Evolutionary conservation across 257 asterid genomes (phyloP), one percentile per base, ranked within the genome.

Genomic region (Linaria vulgaris): DNA sequence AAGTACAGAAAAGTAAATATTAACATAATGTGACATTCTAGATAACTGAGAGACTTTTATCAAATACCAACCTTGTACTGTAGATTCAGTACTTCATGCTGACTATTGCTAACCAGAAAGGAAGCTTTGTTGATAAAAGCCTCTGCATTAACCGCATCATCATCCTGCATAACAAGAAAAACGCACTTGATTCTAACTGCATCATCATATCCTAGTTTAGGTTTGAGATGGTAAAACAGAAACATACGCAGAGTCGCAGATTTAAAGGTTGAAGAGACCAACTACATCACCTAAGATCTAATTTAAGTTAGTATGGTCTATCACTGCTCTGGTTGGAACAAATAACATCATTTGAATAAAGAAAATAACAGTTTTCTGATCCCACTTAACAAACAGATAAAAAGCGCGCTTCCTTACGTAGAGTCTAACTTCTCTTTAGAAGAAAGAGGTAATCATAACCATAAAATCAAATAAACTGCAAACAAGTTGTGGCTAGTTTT

Each of bases 71-170:
- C 99, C 99, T 90, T 94, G 82, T 94, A 90, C 61, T 90, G 96
- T 75, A 94, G 73, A 83, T 88, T 85, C 84, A 94, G 71, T 52
- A 83, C 97, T 79, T 94, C 97, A 24, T 90, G 95, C 68, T 77
- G 88, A 76, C 96, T 86, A 82, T 69, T 88, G 91, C 86, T 94
- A 67, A 94, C 96, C 75, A 87, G 70, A 80, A 90, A 94, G 60
- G 99, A 94, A 76, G 97, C 99, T 80, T 94, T 94, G 70, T 90
- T 88, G 49, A 94, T 94, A 75, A 94, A 94, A 61, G 95, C 95
- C 79, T 94, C 99, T 13, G 99, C 99, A 81, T 84, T 90, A 64
- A 86, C 94, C 17, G 99, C 96, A 74, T 90, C 99, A 66, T 94
- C 99, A 78, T 94, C 99, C 99, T 94, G 77, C 66, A 78, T 65